These are phyloP conservation scores for Eimeria praecox DNA, from an alignment of 169 alveolate genomes.

Conservation along the genomic window DNA sequence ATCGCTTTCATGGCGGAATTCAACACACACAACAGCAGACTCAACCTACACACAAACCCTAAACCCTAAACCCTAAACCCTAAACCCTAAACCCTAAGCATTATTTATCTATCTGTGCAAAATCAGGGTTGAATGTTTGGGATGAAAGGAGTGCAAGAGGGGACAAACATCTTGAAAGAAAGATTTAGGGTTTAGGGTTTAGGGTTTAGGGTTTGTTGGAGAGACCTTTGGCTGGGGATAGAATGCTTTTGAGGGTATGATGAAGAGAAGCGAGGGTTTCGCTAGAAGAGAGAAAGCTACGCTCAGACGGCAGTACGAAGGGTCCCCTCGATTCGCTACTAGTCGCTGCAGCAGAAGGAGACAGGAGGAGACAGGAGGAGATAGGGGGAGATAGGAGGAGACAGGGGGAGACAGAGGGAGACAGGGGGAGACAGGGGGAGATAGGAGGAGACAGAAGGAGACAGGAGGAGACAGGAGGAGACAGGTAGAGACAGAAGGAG, in stretches of 20 bases:
- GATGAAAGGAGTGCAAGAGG: not conserved
- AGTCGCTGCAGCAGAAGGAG: slow-evolving; percentile 79
- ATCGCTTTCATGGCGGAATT: slow-evolving; percentile 42
- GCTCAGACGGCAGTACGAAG: slow-evolving; percentile 87
- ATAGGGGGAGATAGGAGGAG: not conserved
- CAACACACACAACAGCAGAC: slow-evolving; percentile 41
- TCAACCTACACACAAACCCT: slow-evolving; percentile 33
- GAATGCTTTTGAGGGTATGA: not conserved
- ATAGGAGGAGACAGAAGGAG: not conserved
- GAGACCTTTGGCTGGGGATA: slow-evolving; percentile 26
- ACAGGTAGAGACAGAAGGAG: not conserved
- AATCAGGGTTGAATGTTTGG: not conserved
- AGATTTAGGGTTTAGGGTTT: slow-evolving; percentile 24
- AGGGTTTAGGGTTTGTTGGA: not conserved
- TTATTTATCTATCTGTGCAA: too few species aligned
- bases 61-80: slow-evolving; percentile 47
- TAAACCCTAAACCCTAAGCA: slow-evolving; percentile 26
- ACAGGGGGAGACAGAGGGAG: not conserved
- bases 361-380: not conserved
- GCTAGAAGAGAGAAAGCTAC: slow-evolving; percentile 78
- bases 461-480: not conserved
- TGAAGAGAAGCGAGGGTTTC: not conserved
- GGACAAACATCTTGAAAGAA: not conserved
- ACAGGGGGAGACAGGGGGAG: not conserved
- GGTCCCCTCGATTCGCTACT: slow-evolving; percentile 86